Base-by-base conservation (phyloP, 2,329 filamentous ascomycete genomes). In the Aaosphaeria arxii region DNA sequence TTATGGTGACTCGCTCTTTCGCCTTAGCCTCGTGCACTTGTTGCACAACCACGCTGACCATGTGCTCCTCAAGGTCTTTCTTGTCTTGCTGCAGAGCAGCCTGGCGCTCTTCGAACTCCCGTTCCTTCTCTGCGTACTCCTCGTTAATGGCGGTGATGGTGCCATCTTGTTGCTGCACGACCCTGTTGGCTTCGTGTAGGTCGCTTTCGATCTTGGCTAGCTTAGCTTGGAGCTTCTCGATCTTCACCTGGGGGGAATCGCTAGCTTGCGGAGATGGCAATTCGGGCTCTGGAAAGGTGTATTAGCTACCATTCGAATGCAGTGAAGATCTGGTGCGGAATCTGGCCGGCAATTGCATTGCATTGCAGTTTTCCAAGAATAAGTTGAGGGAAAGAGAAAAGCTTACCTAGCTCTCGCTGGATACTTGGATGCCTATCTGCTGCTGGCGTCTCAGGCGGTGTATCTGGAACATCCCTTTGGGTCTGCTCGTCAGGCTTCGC, bases 21-120 rank as follows among this genome's bases (percentile, higher is more conserved):
- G 61, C 60, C 49, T 68, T 70, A 24, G 69, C 69, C 44, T 72
- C 68, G 42, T 64, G 67, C 11, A 72, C 67, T 48, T 71, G 69
- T 53, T 72, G 67, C 39, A 72, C 68, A 33, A 72, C 67, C 13
- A 71, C 67, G 36, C 64, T 69, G 41, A 72, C 69, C 68, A 72
- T 71, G 56, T 72, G 68, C 53, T 71, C 68, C 55, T 71, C 69
- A 5, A 71, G 55, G 28, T 66, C 63, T 55, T 66, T 66, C 59
- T 71, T 72, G 49, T 71, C 67, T 51, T 55, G 53, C 5, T 49
- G 24, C 30, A 59, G 45, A 4, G 52, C 44, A 33, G 51, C 45
- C 40, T 61, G 49, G 30, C 55, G 53, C 45, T 52, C 49, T 32
- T 56, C 56, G 28, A 51, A 68, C 33, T 54, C 57, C 47, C 52